These are phyloP conservation scores for Suhomyces xylopsoci DNA, from an alignment of 805 yeast genomes.

Conservation along the genomic window DNA sequence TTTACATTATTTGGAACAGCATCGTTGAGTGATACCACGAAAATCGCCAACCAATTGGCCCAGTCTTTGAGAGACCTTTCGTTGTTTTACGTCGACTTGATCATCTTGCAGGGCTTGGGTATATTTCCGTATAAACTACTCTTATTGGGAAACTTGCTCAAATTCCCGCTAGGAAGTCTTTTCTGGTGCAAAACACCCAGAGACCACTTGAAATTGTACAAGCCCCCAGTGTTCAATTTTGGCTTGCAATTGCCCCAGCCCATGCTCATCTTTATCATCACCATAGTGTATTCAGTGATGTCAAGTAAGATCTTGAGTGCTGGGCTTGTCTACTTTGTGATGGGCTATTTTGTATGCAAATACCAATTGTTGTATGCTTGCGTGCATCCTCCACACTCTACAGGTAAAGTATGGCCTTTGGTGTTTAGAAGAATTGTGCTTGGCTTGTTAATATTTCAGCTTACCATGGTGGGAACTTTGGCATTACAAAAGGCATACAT, in stretches of 20 bases:
- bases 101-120: conserved; percentile 79
- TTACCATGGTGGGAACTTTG: conserved; percentile 89
- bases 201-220: conserved; percentile 69
- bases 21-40: conserved; percentile 83
- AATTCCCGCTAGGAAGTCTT: conserved; percentile 53
- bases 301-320: conserved; percentile 83
- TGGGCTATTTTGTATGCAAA: conserved; percentile 87
- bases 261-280: conserved; percentile 75
- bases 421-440: conserved; percentile 77
- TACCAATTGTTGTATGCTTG: conserved; percentile 87
- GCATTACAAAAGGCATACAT: conserved; percentile 78
- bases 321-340: conserved; percentile 76
- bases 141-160: conserved; percentile 71
- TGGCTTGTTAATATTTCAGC: conserved; percentile 80
- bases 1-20: conserved; percentile 95
- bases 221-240: conserved; percentile 89
- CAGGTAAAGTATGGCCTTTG: conserved; percentile 95
- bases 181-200: conserved; percentile 81
- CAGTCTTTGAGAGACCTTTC: conserved; percentile 76
- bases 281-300: conserved; percentile 83
- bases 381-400: conserved; percentile 94
- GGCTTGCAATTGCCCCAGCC: conserved; percentile 93
- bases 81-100: conserved; percentile 83
- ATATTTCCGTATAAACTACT: conserved; percentile 87
- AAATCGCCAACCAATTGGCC: conserved; percentile 84